A percentile compares a stretch with the other conserved stretches of the same genome.
These are phyloP conservation scores for Gymnopus androsaceus DNA, from an alignment of 1,284 basidiomycete genomes.

Conservation along the genomic window DNA sequence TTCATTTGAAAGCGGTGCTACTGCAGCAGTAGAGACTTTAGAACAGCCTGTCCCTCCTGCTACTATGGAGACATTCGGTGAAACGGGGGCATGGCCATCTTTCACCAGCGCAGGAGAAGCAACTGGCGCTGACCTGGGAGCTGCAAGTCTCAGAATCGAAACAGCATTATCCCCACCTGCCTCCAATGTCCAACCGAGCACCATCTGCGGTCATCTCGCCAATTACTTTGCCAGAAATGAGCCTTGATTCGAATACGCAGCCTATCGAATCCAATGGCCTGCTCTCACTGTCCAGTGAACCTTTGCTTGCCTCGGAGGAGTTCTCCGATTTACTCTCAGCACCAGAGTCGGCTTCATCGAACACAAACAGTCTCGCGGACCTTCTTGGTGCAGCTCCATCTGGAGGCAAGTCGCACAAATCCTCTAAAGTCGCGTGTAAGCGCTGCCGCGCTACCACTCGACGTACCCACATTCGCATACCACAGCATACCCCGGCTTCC, in stretches of 20 bases:
- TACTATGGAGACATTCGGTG: not conserved
- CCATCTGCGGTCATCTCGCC: slow-evolving; percentile 15
- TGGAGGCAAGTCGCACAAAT: slow-evolving; percentile 4
- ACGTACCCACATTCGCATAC: too few relatives aligned
- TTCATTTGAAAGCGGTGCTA: not conserved
- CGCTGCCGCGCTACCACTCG: too few relatives aligned
- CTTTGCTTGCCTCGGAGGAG: not conserved
- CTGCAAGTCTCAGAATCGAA: not conserved
- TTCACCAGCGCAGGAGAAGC: slow-evolving; percentile 4
- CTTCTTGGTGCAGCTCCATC: not conserved
- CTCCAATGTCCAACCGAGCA: too few relatives aligned
- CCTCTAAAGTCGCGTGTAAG: too few relatives aligned
- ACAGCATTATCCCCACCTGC: slow-evolving; percentile 5
- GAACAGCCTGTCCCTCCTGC: not conserved
- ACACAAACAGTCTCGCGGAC: not conserved
- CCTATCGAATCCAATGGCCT: slow-evolving; percentile 2
- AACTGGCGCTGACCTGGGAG: slow-evolving; percentile 1
- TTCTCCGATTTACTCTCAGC: not conserved
- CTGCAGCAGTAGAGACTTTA: not conserved
- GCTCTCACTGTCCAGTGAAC: slow-evolving; percentile 2
- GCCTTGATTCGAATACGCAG: not conserved
- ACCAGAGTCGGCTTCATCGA: not conserved
- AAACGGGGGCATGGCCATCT: slow-evolving; percentile 1
- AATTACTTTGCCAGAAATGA: slow-evolving; percentile 12
- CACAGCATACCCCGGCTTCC: too few relatives aligned